Conservation (phyloP, 2,329 filamentous ascomycete genomes). For the Bretziella fagacearum region DNA sequence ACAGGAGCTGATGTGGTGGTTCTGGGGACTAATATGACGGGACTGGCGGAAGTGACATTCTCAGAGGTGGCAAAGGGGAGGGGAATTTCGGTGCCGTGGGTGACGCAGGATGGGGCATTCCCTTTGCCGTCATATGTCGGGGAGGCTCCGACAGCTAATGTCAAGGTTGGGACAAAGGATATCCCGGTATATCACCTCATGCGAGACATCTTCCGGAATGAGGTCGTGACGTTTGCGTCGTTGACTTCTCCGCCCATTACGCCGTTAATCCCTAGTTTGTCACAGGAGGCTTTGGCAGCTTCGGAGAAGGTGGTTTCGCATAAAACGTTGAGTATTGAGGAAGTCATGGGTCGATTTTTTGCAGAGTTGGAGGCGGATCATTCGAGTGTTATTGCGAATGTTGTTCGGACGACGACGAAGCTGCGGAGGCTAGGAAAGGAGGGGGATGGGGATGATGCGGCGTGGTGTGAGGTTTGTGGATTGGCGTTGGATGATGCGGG, state of each 20-base stretch:
- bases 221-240: slow-evolving; percentile 51
- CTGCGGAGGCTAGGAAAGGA: slow-evolving; percentile 35
- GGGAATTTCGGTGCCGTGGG: slow-evolving; percentile 67
- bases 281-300: slow-evolving; percentile 18
- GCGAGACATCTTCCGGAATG: slow-evolving; percentile 68
- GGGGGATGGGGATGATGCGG: slow-evolving; percentile 13
- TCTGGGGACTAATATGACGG: slow-evolving; percentile 74
- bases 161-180: slow-evolving; percentile 19
- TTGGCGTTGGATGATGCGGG: slow-evolving; percentile 46
- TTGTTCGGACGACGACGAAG: slow-evolving; percentile 81
- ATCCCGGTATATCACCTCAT: slow-evolving; percentile 54
- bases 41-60: slow-evolving; percentile 70
- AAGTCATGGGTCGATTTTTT: slow-evolving; percentile 81
- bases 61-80: slow-evolving; percentile 82
- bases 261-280: slow-evolving; percentile 25
- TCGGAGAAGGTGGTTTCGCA: slow-evolving; percentile 37
- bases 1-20: slow-evolving; percentile 52
- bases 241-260: slow-evolving; percentile 35
- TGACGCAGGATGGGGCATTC: slow-evolving; percentile 54
- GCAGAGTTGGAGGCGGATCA: slow-evolving; percentile 50
- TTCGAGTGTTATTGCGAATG: slow-evolving; percentile 88
- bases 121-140: slow-evolving; percentile 21
- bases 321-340: slow-evolving; percentile 74
- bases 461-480: slow-evolving; percentile 31
- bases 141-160: slow-evolving; percentile 10